Evolutionary conservation across 768 basidiomycete genomes (phyloP), one percentile per base, ranked within the genome.

Genomic region (Boletus rubescentipes): DNA sequence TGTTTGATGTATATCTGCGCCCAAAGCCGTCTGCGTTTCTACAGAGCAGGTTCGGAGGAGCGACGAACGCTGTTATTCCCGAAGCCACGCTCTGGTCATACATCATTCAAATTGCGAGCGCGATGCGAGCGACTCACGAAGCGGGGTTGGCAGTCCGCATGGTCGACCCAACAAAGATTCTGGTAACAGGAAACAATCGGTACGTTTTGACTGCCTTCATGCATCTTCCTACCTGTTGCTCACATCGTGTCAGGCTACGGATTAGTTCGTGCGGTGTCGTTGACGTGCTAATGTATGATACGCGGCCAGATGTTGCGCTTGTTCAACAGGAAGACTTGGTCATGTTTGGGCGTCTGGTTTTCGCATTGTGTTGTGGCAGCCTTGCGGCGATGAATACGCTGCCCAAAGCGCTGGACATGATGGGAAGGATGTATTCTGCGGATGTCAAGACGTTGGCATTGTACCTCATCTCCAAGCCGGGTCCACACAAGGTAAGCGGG

Each of bases 11-110:
- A 31, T 85, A 97, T 64, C 73, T 96, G 53, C 86, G 85, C 48
- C 74, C 80, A 30, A 81, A 79, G 61, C 67, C 79, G 12, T 65
- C 73, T 15, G 61, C 66, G 3, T 74, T 68, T 48, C 61, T 72
- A 47, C 67, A 67, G 56, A 74, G 68, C 29, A 75, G 73, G 41
- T 64, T 71, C 9, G 70, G 72, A 15, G 75, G 75, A 34, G 46
- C 58, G 3, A 37, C 50, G 4, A 59, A 53, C 32, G 49, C 54
- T 15, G 56, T 50, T 32, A 73, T 98, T 20, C 79, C 89, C 0
- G 97, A 99, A 68, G 78, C 86, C 16, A 84, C 86, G 0, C 67
- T 99, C 3, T 99, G 97, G 97, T 87, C 88, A 4, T 98, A 94
- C 65, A 83, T 97, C 44, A 80, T 93, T 20, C 97, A 99, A 69